phyloP scores from a whole-genome alignment of 306 rosid species.

The Castanea crenata region DNA sequence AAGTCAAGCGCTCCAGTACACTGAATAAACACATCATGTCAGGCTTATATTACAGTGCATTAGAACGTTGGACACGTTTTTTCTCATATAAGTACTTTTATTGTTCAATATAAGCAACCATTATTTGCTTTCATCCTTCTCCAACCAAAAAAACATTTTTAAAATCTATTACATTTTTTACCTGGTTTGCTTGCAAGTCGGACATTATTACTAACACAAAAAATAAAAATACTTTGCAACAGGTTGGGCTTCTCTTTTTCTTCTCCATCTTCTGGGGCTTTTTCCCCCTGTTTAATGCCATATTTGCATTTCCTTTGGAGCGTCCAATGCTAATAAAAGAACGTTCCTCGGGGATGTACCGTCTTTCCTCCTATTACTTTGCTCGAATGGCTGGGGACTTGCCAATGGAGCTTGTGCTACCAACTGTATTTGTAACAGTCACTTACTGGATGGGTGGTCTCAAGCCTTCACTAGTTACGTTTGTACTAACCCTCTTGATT shows the following conservation, averaged over 20 bases:
- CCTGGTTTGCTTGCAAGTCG: too few species aligned
- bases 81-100: too few species aligned
- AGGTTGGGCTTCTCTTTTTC: slow-evolving; percentile 91
- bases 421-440: slow-evolving; percentile 64
- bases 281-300: slow-evolving; percentile 83
- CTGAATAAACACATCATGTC: too few species aligned
- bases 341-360: slow-evolving; percentile 87
- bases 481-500: slow-evolving; percentile 60
- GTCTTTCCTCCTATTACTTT: slow-evolving; percentile 78
- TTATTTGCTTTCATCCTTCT: too few species aligned
- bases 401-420: slow-evolving; percentile 92
- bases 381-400: slow-evolving; percentile 74
- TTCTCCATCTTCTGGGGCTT: slow-evolving; percentile 93
- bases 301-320: slow-evolving; percentile 76
- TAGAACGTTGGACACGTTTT: too few species aligned
- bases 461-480: slow-evolving; percentile 61
- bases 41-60: too few species aligned
- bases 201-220: not conserved
- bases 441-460: slow-evolving; percentile 93
- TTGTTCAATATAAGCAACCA: too few species aligned
- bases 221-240: slow-evolving; percentile 21
- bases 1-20: too few species aligned
- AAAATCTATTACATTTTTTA: too few species aligned
- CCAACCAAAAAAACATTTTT: too few species aligned
- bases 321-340: slow-evolving; percentile 79